Percentiles rank a stretch among this genome's conserved stretches.
These are phyloP conservation scores for Hypoxylon lienhwacheense DNA, from an alignment of 495 filamentous ascomycete species.

Conservation along the genomic window DNA sequence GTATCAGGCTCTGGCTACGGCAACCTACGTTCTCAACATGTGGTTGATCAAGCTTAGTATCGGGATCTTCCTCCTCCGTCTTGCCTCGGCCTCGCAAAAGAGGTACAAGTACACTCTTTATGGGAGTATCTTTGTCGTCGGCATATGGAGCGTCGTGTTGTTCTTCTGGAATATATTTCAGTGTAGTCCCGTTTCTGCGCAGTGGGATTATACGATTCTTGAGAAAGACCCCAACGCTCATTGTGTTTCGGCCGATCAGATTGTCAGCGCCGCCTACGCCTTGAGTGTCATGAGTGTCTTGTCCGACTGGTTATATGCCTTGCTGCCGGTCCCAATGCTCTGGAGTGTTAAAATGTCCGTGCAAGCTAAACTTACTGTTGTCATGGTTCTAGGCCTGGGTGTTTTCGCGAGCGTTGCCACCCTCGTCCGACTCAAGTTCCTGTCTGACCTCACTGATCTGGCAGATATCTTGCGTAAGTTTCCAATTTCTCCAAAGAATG, in stretches of 20 bases:
- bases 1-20: conserved; percentile 46
- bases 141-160: conserved; percentile 42
- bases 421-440: conserved; percentile 43
- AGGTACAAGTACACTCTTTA: conserved; percentile 44
- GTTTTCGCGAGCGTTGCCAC: conserved; percentile 49
- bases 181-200: conserved; percentile 40
- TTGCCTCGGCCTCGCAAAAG: conserved; percentile 39
- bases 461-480: conserved; percentile 43
- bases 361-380: conserved; percentile 44
- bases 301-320: conserved; percentile 48
- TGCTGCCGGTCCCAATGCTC: conserved; percentile 49
- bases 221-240: conserved; percentile 23
- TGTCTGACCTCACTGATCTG: conserved; percentile 40
- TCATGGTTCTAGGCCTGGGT: conserved; percentile 43
- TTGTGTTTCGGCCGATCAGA: conserved; percentile 40
- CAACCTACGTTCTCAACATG: conserved; percentile 46
- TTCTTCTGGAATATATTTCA: conserved; percentile 50
- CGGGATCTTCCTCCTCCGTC: conserved; percentile 47
- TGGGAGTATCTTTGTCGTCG: conserved; percentile 39
- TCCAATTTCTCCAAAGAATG: neutral
- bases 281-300: conserved; percentile 46
- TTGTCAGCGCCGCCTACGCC: conserved; percentile 45
- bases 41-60: conserved; percentile 52
- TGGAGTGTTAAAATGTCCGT: conserved; percentile 46
- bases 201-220: conserved; percentile 48